Base-by-base conservation (phyloP, 148 eudicot genomes). In the Rhododendron kiyosumense region DNA sequence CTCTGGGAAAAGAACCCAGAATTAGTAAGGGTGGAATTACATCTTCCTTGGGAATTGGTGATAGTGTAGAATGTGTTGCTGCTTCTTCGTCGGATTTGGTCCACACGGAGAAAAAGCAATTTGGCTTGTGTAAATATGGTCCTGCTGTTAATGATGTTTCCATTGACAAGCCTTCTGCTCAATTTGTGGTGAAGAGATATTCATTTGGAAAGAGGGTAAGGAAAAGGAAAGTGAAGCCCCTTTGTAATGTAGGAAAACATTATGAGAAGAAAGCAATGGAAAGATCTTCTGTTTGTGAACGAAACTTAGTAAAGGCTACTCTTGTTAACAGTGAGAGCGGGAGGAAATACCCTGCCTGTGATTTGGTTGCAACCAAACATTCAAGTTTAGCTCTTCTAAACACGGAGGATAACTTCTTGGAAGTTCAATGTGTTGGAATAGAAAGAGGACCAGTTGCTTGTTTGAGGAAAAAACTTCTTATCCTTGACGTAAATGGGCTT, bases 401-500 rank as follows among this genome's bases (percentile, higher is more conserved):
- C 67, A 81, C 82, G 79, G 82, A 36, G 82, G 87, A 81, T 49
- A 88, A 61, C 84, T 80, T 88, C 43, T 79, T 89, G 79, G 83
- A 87, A 65, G 83, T 88, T 83, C 85, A 90, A 81, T 81, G 85
- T 83, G 81, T 87, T 83, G 85, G 80, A 75, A 88, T 92, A 81
- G 90, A 78, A 79, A 93, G 89, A 51, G 83, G 86, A 83, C 92
- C 87, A 0, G 45, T 41, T 81, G 77, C 82, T 79, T 73, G 81
- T 81, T 77, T 88, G 77, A 91, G 90, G 84, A 92, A 88, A 90
- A 97, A 93, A 84, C 99, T 97, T 89, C 94, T 97, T 76, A 84
- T 97, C 63, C 98, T 97, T 90, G 99, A 97, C 86, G 85, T 97
- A 36, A 97, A 95, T 90, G 99, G 99, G 78, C 86, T 97, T 45